Percentiles rank a stretch among this genome's conserved stretches.
Evolutionary conservation across 2,329 filamentous ascomycete genomes (phyloP).

Genomic region (Mollisia scopiformis): DNA sequence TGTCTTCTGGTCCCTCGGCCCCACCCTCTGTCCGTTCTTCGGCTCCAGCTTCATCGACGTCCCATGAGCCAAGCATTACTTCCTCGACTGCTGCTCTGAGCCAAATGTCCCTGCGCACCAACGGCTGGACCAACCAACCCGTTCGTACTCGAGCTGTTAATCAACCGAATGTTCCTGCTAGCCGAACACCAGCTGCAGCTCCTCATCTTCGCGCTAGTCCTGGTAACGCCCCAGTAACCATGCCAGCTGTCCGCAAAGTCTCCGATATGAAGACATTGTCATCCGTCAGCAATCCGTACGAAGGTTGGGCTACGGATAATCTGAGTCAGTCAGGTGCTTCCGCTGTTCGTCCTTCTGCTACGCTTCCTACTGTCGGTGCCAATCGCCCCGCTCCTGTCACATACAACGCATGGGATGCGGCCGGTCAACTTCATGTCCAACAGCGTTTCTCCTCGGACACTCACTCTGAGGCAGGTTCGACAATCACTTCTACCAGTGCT

Average conservation of each 20-base stretch:
- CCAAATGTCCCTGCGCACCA: background rate
- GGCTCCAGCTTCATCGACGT: background rate
- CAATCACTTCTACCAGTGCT: background rate
- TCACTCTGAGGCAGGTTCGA: background rate
- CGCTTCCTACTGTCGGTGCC: too few species aligned
- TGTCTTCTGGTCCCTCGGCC: background rate
- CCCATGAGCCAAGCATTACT: background rate
- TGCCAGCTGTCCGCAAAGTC: background rate
- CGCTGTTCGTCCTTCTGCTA: too few species aligned
- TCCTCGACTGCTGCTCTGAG: background rate
- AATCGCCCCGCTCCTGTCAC: background rate
- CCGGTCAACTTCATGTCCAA: background rate
- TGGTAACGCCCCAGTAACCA: background rate
- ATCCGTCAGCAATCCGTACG: background rate
- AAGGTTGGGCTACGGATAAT: background rate
- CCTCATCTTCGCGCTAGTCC: background rate
- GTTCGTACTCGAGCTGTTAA: background rate
- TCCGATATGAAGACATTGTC: background rate
- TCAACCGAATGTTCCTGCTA: background rate
- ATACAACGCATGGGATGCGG: background rate
- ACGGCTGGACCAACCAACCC: background rate
- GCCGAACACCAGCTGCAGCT: background rate
- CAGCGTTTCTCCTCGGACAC: background rate
- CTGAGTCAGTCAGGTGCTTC: background rate
- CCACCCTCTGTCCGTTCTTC: background rate